A percentile compares a stretch with the other conserved stretches of the same genome.
phyloP scores from a whole-genome alignment of 352 stramenopile genomes.

The Phytopythium sindhum region DNA sequence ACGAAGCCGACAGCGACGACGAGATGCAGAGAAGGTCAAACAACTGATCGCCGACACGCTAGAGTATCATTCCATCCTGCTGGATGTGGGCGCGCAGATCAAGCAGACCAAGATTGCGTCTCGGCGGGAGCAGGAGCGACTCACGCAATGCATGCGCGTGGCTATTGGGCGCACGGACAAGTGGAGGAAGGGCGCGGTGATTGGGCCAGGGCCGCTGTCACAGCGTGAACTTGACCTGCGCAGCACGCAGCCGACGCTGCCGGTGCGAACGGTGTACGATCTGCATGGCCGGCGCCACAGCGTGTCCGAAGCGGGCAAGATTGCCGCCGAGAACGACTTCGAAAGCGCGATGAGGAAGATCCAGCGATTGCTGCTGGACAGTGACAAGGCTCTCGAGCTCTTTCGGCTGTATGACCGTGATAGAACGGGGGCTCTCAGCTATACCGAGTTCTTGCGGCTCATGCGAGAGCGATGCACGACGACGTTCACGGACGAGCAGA shows the following conservation, averaged over 20 bases:
- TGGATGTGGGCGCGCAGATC: constrained; percentile 32
- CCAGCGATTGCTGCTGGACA: constrained; percentile 31
- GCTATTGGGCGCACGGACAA: constrained; percentile 29
- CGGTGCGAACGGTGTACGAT: constrained; percentile 47
- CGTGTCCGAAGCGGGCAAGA: constrained; percentile 17
- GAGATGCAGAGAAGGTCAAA: constrained; percentile 41
- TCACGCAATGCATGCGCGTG: constrained; percentile 29
- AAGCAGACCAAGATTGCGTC: constrained; percentile 42
- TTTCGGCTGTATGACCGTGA: constrained; percentile 54
- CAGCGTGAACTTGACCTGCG: constrained; percentile 35
- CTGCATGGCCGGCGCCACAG: constrained; percentile 51
- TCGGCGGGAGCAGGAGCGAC: constrained; percentile 37
- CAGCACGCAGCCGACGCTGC: constrained; percentile 4
- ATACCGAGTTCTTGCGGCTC: constrained; percentile 36
- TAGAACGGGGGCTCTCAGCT: constrained; percentile 41
- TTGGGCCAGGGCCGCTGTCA: constrained; percentile 42
- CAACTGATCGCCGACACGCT: constrained; percentile 47
- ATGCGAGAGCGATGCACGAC: constrained; percentile 23
- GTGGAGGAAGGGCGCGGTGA: constrained; percentile 24
- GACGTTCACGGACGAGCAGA: constrained; percentile 38
- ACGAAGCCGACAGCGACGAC: constrained; percentile 25
- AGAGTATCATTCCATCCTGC: constrained; percentile 48
- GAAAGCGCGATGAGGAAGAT: constrained; percentile 56
- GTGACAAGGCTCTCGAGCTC: constrained; percentile 19
- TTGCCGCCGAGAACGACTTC: constrained; percentile 30